phyloP scores from a whole-genome alignment of 1,284 basidiomycete genomes.

The Heterobasidion parviporum region DNA sequence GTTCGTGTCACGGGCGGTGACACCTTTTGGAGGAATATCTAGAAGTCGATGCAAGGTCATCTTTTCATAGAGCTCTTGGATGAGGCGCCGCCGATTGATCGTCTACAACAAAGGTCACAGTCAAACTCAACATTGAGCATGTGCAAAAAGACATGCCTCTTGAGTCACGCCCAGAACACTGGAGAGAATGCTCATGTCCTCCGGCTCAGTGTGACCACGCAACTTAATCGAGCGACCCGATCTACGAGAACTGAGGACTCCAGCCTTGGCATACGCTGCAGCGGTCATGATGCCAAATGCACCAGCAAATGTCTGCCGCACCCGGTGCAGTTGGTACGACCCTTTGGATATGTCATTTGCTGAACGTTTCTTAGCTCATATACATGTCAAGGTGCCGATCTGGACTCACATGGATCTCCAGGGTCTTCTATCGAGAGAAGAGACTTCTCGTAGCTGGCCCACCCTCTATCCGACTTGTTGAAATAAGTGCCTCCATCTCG shows the following conservation, averaged over 20 bases:
- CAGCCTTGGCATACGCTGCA: constrained; percentile 51
- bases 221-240: constrained; percentile 39
- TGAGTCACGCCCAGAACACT: constrained; percentile 78
- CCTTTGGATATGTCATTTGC: constrained; percentile 92
- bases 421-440: constrained; percentile 92
- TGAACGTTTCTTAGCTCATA: constrained; percentile 20
- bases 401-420: constrained; percentile 72
- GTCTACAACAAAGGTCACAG: constrained; percentile 35
- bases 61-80: constrained; percentile 64
- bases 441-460: constrained; percentile 57
- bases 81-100: constrained; percentile 60
- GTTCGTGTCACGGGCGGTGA: constrained; percentile 9
- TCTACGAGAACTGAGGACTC: constrained; percentile 46
- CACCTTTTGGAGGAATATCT: constrained; percentile 32
- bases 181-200: constrained; percentile 74
- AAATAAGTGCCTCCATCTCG: constrained; percentile 82
- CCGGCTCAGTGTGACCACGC: constrained; percentile 37
- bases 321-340: constrained; percentile 79
- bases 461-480: constrained; percentile 72
- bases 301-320: constrained; percentile 78
- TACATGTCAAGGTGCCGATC: not conserved
- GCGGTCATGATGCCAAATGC: constrained; percentile 81
- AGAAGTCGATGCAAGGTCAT: constrained; percentile 54
- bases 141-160: constrained; percentile 44
- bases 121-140: not conserved